Base-by-base conservation (phyloP, 305 asterid genomes). In the Coffea humblotiana region DNA sequence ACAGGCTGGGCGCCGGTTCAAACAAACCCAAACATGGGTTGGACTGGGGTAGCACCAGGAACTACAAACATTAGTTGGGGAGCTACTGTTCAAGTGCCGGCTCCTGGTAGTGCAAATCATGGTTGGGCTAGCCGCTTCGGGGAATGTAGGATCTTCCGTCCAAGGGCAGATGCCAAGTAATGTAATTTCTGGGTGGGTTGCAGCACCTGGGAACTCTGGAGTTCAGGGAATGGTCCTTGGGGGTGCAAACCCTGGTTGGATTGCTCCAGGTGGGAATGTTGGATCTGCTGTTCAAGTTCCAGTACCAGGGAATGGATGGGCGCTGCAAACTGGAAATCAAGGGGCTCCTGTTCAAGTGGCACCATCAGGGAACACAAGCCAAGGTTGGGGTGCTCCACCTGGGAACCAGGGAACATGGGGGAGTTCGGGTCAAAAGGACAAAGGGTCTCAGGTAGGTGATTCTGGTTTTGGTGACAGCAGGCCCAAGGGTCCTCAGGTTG, bases 1-100 rank as follows among this genome's bases (percentile, higher is more conserved):
- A 68, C 80, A 19, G 91, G 91, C n/a, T 92, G 98, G 98, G 88
- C 86, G 15, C 19, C 89, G 58, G 66, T 87, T 87, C 95, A 78
- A 68, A 82, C 83, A 79, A 84, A 74, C 80, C 82, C 87, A 52
- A 86, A 84, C 75, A 70, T 84, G 80, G 89, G 88, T 40, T 84
- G 88, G 89, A 82, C 45, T 68, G 88, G 85, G 43, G 79, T 84
- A 0, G 74, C 81, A 58, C 81, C 87, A 64, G 83, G 72, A 32
- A 47, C 79, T 63, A 75, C 82, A 76, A 87, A 83, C 47, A 78
- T 81, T 71, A 84, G 76, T n/a, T 84, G 85, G 87, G 85, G 67
- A 66, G 80, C 84, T 35, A 56, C 82, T 65, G 78, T 79, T 79
- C 88, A 85, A 68, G 88, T 78, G 81, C 83, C 85, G 67, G 87